Percentiles rank a stretch among this genome's conserved stretches.
Evolutionary conservation across 495 filamentous ascomycete genomes (phyloP).

Genomic region (Aspergillus coremiiformis): DNA sequence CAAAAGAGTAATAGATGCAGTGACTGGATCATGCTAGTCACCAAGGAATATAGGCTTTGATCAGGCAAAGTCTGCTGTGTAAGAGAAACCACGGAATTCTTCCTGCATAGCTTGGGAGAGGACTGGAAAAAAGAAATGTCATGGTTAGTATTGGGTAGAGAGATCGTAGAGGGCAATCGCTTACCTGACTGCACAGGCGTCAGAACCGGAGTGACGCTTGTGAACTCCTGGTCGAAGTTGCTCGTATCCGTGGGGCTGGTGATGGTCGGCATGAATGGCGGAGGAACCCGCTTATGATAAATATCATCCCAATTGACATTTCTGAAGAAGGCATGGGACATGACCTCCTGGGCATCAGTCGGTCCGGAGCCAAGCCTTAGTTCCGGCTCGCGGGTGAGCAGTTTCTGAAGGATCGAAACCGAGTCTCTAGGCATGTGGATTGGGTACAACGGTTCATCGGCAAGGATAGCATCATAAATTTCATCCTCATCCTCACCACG

Average conservation of each 20-base stretch:
- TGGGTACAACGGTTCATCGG: constrained; percentile 94
- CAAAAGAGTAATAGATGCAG: constrained; percentile 13
- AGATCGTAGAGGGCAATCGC: constrained; percentile 18
- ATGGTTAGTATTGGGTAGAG: constrained; percentile 11
- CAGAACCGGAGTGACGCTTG: constrained; percentile 93
- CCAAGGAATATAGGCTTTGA: constrained; percentile 6
- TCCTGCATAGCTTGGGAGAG: constrained; percentile 99
- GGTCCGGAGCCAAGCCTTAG: constrained; percentile 86
- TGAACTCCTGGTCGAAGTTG: constrained; percentile 99
- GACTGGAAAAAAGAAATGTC: constrained; percentile 46
- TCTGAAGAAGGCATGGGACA: constrained; percentile 97
- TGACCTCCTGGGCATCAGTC: constrained; percentile 97
- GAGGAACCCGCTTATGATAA: constrained; percentile 82
- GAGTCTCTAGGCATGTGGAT: constrained; percentile 99
- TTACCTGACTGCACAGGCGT: constrained; percentile 97
- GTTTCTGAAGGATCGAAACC: constrained; percentile 95
- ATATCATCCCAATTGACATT: constrained; percentile 99
- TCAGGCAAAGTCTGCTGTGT: constrained; percentile 68
- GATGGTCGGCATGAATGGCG: constrained; percentile 85
- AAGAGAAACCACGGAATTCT: constrained; percentile 99
- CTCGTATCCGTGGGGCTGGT: constrained; percentile 91
- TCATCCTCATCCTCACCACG: constrained; percentile 98
- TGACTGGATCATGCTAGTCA: not conserved
- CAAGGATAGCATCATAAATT: constrained; percentile 98
- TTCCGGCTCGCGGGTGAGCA: constrained; percentile 91